Base-by-base conservation (phyloP, 2,329 filamentous ascomycete genomes). In the Immersiporthe knoxdaviesiana region DNA sequence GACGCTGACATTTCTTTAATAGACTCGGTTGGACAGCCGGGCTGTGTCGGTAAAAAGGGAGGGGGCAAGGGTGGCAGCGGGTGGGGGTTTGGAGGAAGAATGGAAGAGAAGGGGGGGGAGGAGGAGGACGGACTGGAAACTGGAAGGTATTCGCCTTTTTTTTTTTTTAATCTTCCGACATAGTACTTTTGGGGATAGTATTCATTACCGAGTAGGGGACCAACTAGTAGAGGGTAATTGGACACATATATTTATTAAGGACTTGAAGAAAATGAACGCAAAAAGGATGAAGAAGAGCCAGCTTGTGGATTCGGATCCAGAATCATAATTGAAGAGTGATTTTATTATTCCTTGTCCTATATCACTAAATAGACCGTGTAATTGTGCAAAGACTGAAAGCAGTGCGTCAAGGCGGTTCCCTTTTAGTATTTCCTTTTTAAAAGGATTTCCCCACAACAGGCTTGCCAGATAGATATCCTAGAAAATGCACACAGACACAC, bases 11-110 rank as follows among this genome's bases (percentile, higher is more conserved):
- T n/a, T n/a, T 35, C 30, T 35, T 32, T 47, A 64, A 64, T 35
- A 54, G 62, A 64, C 62, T 47, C 62, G 62, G 62, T 64, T 64
- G 62, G 62, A 37, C 44, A 50, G 32, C 44, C 47, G 30, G 37
- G 35, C 18, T 44, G 61, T 18, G 30, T 21, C 12, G 24, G 61
- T 37, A n/a, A n/a, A 44, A 27, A 41, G 52, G 27, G n/a, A n/a
- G 18, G 5, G 47, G 35, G 14, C 35, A 62, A 35, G 59, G 59
- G 59, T 35, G 14, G 37, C n/a, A n/a, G n/a, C n/a, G n/a, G n/a
- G n/a, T n/a, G 37, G n/a, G 30, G 37, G 35, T 21, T 6, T 18
- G 56, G 32, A n/a, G 37, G 37, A n/a, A 24, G 21, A 10, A 7
- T 18, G 21, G 56, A n/a, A n/a, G n/a, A n/a, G n/a, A n/a, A n/a